Base-by-base conservation (phyloP, 129 eudicot genomes). In the Artemisia annua region DNA sequence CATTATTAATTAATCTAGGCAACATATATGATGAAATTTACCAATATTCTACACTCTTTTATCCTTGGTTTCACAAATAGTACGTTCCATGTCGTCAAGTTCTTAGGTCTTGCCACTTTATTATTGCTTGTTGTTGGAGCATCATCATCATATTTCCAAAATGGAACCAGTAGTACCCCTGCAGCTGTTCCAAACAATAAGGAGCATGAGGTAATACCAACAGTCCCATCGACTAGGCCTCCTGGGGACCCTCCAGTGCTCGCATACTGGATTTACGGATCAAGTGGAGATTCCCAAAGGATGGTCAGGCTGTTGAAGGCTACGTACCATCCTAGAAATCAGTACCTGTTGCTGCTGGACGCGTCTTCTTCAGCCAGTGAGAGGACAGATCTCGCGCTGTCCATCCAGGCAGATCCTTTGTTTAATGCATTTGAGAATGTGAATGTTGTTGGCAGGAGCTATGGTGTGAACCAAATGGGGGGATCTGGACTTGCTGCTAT, bases 291-390 rank as follows among this genome's bases (percentile, higher is more conserved):
- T 11, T 63, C 30, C 22, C 87, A 80, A 14, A 71, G 83, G 63
- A 58, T 89, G 5, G 78, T 79, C 61, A 73, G 96, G 62, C 66
- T 89, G 18, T 48, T 89, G 63, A 71, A 82, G 6, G 90, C 96
- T 16, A 85, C 84, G 17, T 89, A 89, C 66, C 96, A 89, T 59
- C 96, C 92, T 1, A 80, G 92, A 73, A 89, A 89, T 53, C 75
- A 87, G 76, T 89, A 89, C 50, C 63, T 89, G 77, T 73, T 89
- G 82, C 96, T 86, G 57, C 73, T 86, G 11, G 73, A 70, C 10
- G 18, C 78, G 11, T 88, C 79, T 16, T 88, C 88, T 48, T 62
- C 85, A 1, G 80, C 70, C 17, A 80, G 71, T 2, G 96, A 89
- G 81, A 84, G 96, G 76, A 66, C 63, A 14, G 80, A 73, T 66